Conservation (phyloP, 257 asterid species). For the Solanum ahanhuiri region DNA sequence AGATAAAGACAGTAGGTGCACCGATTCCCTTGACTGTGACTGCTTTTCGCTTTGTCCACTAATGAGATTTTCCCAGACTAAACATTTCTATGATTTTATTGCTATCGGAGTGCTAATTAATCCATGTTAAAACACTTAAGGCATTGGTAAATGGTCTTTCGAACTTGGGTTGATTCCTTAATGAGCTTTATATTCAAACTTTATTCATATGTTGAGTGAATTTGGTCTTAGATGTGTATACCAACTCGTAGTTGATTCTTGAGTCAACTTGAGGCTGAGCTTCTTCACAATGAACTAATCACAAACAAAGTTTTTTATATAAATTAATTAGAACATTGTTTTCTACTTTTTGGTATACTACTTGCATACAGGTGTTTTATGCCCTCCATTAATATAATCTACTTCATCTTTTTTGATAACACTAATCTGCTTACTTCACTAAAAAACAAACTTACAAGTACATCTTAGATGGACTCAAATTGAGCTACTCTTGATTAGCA, state of each 20-base stretch:
- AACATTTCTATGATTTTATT: background rate
- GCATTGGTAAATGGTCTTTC: background rate
- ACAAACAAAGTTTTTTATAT: background rate
- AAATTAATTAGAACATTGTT: background rate
- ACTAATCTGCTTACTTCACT: background rate
- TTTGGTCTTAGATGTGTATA: background rate
- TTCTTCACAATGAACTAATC: background rate
- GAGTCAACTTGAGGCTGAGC: background rate
- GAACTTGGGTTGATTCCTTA: background rate
- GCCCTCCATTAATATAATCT: background rate
- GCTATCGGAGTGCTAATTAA: background rate
- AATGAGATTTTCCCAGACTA: background rate
- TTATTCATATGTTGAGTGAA: background rate
- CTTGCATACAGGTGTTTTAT: background rate
- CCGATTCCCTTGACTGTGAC: background rate
- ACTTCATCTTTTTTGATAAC: background rate
- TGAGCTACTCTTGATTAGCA: background rate
- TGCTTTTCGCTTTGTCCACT: background rate
- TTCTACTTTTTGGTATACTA: background rate
- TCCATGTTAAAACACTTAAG: background rate
- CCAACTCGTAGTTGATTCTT: background rate
- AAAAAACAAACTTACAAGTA: background rate
- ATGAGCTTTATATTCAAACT: background rate
- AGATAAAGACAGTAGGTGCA: background rate
- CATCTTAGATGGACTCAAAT: background rate